Evolutionary conservation across 495 filamentous ascomycete species (phyloP), one percentile per base, ranked within the genome.

Genomic region (Letharia columbiana): DNA sequence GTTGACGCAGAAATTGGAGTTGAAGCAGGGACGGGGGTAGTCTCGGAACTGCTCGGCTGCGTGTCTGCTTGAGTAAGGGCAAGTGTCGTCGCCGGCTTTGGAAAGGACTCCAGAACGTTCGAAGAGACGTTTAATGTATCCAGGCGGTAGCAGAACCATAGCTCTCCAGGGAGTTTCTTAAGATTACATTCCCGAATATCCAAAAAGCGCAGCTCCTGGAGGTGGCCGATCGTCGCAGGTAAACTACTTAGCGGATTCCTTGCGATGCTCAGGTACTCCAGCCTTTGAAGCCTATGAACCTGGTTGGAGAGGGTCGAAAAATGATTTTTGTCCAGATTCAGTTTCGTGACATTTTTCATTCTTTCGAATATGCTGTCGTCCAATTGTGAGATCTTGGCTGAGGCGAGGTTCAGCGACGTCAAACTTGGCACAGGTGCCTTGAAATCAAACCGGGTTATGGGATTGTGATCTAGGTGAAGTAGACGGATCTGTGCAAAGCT

Each of bases 121-220:
- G 94, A 95, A 3, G 92, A 97, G 23, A 96, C 87, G 75, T 99
- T 99, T 59, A 99, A 82, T 0, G 89, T 91, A 73, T 96, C 91
- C 63, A 99, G 77, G 70, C 87, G 91, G 66, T 85, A 84, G 57
- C 92, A 90, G 80, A 89, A 90, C 94, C 94, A 99, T 17, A 98
- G 81, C 70, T 99, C 94, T 70, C 90, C 85, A 9, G 94, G 94
- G 42, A 99, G 80, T 61, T 85, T 86, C 69, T 88, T 87, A 56
- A 99, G 79, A 72, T 96, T 98, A 76, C 97, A 98, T 69, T 92
- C 91, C 69, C 91, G 84, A 45, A 96, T 76, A 75, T 98, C 93
- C 18, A 99, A 79, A 65, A 89, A 88, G 63, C 84, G 87, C 50
- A 99, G 82, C 71, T 97, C 93, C 4, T 79, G 82, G 52, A 98